These are phyloP conservation scores for Cantharellus anzutake DNA, from an alignment of 768 basidiomycete genomes.

Conservation along the genomic window DNA sequence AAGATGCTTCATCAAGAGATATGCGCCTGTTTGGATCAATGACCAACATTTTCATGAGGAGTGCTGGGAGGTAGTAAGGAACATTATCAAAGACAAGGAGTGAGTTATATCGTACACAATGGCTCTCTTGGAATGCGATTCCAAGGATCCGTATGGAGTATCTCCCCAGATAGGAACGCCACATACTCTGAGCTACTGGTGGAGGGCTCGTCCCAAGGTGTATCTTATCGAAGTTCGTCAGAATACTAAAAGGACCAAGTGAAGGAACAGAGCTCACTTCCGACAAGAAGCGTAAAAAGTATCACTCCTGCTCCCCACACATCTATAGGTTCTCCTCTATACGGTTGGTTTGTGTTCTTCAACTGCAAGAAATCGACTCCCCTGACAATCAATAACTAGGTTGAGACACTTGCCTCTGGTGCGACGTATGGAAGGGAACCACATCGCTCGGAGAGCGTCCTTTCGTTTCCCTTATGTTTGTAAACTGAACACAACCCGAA, in stretches of 20 bases:
- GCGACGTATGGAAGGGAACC: conserved; percentile 91
- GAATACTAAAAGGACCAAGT: neutral
- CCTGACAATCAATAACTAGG: neutral
- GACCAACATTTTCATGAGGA: conserved; percentile 57
- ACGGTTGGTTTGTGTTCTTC: conserved; percentile 37
- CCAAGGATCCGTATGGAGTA: conserved; percentile 70
- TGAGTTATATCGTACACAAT: conserved; percentile 33
- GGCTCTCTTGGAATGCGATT: conserved; percentile 35
- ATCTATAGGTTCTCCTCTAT: conserved; percentile 84
- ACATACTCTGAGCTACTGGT: conserved; percentile 53
- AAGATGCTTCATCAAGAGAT: conserved; percentile 34
- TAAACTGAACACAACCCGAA: conserved; percentile 89
- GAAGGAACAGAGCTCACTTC: conserved; percentile 34
- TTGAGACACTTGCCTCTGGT: conserved; percentile 46
- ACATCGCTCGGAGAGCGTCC: conserved; percentile 61
- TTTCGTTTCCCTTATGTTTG: conserved; percentile 67
- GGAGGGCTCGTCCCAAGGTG: conserved; percentile 95
- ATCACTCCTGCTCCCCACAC: conserved; percentile 95
- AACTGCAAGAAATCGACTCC: neutral
- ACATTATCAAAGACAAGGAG: neutral
- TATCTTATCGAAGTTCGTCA: conserved; percentile 34
- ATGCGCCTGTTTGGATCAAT: conserved; percentile 50
- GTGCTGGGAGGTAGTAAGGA: conserved; percentile 27
- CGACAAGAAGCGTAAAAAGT: conserved; percentile 72
- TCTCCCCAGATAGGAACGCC: conserved; percentile 53